These are phyloP conservation scores for Glycine latifolia DNA, from an alignment of 306 rosid genomes.

Conservation along the genomic window DNA sequence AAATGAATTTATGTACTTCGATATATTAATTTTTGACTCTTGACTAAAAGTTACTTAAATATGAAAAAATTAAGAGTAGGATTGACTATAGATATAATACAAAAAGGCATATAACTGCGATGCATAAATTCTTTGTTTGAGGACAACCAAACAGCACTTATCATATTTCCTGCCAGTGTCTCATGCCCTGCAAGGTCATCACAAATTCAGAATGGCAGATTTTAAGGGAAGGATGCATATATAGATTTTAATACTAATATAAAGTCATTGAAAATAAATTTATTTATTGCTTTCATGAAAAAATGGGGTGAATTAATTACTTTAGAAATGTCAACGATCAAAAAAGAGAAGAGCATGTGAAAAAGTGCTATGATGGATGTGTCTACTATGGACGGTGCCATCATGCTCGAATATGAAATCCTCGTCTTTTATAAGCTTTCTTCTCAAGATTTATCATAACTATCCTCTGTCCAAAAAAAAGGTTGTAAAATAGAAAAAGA, in stretches of 20 bases:
- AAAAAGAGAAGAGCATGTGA: conserved; percentile 52
- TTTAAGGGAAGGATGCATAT: neutral
- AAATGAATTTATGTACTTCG: no score
- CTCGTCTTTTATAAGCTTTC: conserved; percentile 43
- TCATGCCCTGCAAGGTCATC: conserved; percentile 1
- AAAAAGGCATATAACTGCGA: neutral
- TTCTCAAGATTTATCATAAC: conserved; percentile 50
- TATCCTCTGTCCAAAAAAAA: conserved; percentile 13
- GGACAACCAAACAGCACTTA: conserved; percentile 39
- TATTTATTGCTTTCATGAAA: conserved; percentile 34
- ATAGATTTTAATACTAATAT: neutral
- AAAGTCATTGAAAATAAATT: conserved; percentile 4
- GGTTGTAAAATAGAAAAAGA: conserved; percentile 18
- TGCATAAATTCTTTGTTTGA: conserved; percentile 25
- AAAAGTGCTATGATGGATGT: conserved; percentile 57
- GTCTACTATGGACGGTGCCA: conserved; percentile 55
- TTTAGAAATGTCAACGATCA: conserved; percentile 51
- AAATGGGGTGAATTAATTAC: conserved; percentile 45
- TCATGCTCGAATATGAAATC: conserved; percentile 42
- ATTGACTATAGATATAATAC: neutral
- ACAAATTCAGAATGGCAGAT: conserved; percentile 21
- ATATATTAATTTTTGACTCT: no score
- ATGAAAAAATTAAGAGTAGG: no score
- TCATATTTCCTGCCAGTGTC: neutral
- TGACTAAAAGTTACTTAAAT: no score